These are phyloP conservation scores for Cunninghamia lanceolata DNA, from an alignment of 75 land plant species.

Conservation along the genomic window DNA sequence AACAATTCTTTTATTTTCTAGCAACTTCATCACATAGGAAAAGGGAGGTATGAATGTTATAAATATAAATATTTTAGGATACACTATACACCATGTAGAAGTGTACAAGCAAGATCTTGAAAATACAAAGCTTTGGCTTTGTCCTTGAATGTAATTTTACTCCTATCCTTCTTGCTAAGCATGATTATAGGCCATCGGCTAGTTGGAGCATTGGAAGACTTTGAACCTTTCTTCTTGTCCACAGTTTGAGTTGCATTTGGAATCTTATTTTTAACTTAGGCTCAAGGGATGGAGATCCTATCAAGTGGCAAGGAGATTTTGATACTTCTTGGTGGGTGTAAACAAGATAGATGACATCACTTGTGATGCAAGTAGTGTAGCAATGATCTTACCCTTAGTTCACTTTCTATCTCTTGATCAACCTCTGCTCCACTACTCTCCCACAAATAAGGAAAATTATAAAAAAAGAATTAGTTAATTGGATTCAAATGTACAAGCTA, in stretches of 20 bases:
- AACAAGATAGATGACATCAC: conserved; percentile 31
- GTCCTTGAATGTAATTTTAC: not conserved
- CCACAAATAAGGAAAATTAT: conserved; percentile 12
- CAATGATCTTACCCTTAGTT: conserved; percentile 21
- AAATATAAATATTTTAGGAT: not conserved
- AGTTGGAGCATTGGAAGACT: not conserved
- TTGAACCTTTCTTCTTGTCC: conserved; percentile 3
- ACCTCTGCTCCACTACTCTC: conserved; percentile 29
- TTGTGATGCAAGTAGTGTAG: conserved; percentile 11
- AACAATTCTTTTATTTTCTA: not conserved
- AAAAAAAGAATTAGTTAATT: not conserved
- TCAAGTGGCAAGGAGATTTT: conserved; percentile 8
- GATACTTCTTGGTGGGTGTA: conserved; percentile 22
- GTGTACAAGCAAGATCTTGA: not conserved
- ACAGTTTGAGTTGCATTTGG: conserved; percentile 2
- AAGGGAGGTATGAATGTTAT: not conserved
- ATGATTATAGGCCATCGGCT: not conserved
- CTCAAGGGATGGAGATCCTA: not conserved
- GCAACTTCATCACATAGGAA: not conserved
- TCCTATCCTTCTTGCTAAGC: not conserved
- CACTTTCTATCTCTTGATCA: conserved; percentile 24
- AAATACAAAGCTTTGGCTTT: conserved; percentile 6
- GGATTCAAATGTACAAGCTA: not conserved
- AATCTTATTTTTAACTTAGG: conserved; percentile 21
- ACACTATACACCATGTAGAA: conserved; percentile 5